phyloP scores from a whole-genome alignment of 2,329 filamentous ascomycete species.

The Hypoxylon sp. region DNA sequence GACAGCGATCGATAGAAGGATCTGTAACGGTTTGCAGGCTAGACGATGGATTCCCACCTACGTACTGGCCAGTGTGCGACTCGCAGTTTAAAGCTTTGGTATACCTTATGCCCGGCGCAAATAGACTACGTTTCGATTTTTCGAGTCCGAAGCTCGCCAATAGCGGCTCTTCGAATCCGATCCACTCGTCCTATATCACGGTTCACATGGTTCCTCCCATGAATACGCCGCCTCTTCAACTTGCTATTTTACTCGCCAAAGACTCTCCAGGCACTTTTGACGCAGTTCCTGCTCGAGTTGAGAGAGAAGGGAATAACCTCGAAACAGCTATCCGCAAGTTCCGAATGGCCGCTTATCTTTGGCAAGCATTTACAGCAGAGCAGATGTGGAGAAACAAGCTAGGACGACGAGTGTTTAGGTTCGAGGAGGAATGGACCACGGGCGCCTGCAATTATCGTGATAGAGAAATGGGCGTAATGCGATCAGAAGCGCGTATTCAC shows the following conservation, averaged over 20 bases:
- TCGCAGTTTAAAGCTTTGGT: conserved; percentile 94
- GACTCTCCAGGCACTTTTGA: conserved; percentile 92
- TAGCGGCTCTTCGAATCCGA: conserved; percentile 74
- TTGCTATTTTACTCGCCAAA: conserved; percentile 88
- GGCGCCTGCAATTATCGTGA: conserved; percentile 86
- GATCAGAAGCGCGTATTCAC: conserved; percentile 92
- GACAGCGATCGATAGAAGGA: conserved; percentile 80
- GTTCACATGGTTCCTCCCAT: conserved; percentile 89
- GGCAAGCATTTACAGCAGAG: conserved; percentile 97
- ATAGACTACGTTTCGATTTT: conserved; percentile 90
- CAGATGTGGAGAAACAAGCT: conserved; percentile 94
- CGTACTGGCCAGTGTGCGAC: conserved; percentile 87
- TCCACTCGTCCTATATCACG: conserved; percentile 84
- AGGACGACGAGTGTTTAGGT: conserved; percentile 87
- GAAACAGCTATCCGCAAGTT: conserved; percentile 90
- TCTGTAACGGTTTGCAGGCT: conserved; percentile 83
- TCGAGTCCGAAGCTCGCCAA: conserved; percentile 84
- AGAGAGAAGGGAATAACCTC: conserved; percentile 85
- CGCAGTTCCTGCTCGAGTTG: conserved; percentile 79
- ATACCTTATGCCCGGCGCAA: conserved; percentile 91
- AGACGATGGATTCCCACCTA: conserved; percentile 87
- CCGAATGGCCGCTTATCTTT: conserved; percentile 93
- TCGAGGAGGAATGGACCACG: conserved; percentile 94
- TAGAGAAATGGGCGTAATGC: conserved; percentile 77
- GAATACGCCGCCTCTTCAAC: conserved; percentile 85